Evolutionary conservation across 257 asterid genomes (phyloP), one percentile per base, ranked within the genome.

Genomic region (Lycium barbarum): DNA sequence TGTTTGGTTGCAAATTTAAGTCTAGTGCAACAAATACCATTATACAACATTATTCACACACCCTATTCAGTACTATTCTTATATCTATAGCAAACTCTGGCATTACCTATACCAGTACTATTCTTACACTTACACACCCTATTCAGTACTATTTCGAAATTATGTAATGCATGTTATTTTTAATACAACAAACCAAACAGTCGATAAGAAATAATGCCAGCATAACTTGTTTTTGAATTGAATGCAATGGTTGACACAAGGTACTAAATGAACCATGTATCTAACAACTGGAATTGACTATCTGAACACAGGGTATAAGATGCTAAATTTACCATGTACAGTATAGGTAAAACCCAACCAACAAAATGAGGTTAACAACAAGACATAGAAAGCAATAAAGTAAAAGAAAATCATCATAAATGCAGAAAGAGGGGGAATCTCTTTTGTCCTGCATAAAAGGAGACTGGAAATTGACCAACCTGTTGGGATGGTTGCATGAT

Each of bases 401-500:
- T 53, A 18, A 18, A 68, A 70, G 13, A 10, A 38, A 54, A 58
- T 33, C 6, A 67, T 58, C 57, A 68, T 36, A 61, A 67, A 83
- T 49, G 70, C 36, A 51, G 53, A 83, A 79, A 61, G 84, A 76
- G 72, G 81, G 13, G 59, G 17, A 47, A 70, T 59, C 45, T 61
- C 65, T 58, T 35, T 66, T 84, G 81, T 83, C 80, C 40, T 62
- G 86, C 83, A n/a, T 40, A 61, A 61, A 55, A 84, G 79, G 10
- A 12, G 80, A 80, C 36, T 55, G 66, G 67, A 58, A 70, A 73
- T 73, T 81, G 83, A 88, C 91, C 67, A 86, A 96, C 99, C 99
- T 97, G 98, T 71, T 78, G 82, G 53, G 93, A 89, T 68, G 98
- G 97, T 89, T 97, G 98, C 98, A 97, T 97, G 84, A 95, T 93